Evolutionary conservation across 1,139 yeast species (phyloP), one percentile per base, ranked within the genome.

Genomic region (Taphrina populina): DNA sequence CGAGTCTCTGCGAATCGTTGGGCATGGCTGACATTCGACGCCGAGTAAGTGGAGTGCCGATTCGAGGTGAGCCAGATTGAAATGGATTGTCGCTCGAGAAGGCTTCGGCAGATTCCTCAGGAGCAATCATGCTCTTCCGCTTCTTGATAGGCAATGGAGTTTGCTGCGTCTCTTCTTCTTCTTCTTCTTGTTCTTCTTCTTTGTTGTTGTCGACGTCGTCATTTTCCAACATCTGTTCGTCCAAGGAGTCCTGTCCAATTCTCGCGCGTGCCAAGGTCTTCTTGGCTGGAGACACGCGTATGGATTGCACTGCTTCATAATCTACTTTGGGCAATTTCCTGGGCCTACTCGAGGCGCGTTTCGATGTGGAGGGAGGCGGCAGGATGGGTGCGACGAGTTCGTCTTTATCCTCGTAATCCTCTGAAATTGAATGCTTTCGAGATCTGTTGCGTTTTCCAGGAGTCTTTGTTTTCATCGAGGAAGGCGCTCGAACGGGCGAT

Each of bases 41-140:
- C 17, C 39, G 37, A n/a, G 39, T 32, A n/a, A 46, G 36, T n/a
- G 39, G 20, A 6, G n/a, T 10, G 2, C 10, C 26, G 2, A 26
- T 11, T 13, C 35, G 44, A 3, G 54, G 54, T 11, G 54, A 49
- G 17, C 54, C 54, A n/a, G 46, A 37, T 33, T 49, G 54, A 40
- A 49, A 49, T 6, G 54, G 54, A 49, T 49, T 49, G 19, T 49
- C 54, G 33, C 46, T 39, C 29, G 54, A 49, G 20, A 49, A 49
- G 26, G 54, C 35, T 15, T 39, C 54, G n/a, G 30, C 32, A 4
- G 47, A 15, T 30, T 29, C 37, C 6, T 7, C 17, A n/a, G n/a
- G n/a, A n/a, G n/a, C n/a, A n/a, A n/a, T n/a, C n/a, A n/a, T n/a
- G n/a, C n/a, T n/a, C n/a, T 15, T n/a, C 7, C 43, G 21, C 29